Evolutionary conservation across 225 moss, liverwort and hornwort species (phyloP).

Genomic region (Straminergon stramineum): DNA sequence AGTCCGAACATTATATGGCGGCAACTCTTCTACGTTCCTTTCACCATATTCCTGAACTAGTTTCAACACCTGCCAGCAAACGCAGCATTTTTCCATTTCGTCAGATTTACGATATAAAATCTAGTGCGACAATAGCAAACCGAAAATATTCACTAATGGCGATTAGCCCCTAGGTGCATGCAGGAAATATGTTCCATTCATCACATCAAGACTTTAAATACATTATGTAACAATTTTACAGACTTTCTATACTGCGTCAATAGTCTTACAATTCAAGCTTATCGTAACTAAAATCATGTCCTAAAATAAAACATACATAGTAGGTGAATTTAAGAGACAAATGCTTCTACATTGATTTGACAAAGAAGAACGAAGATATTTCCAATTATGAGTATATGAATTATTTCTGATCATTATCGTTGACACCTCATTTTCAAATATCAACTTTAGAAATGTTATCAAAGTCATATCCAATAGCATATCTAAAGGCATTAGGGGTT

Average conservation of each 20-base stretch:
- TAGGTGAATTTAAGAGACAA: not conserved
- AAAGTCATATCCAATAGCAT: not conserved
- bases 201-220: not conserved
- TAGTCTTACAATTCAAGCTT: not conserved
- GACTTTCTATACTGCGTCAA: not conserved
- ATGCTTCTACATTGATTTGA: not conserved
- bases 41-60: conserved; percentile 62
- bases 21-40: conserved; percentile 44
- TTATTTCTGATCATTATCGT: not conserved
- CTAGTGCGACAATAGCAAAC: not conserved
- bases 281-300: not conserved
- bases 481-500: too few relatives aligned
- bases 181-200: not conserved
- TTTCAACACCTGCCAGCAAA: conserved; percentile 59
- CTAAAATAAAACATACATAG: not conserved
- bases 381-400: not conserved
- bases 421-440: not conserved
- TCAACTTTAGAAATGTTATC: not conserved
- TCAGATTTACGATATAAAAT: not conserved
- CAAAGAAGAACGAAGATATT: not conserved
- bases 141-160: not conserved
- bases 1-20: conserved; percentile 62
- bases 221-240: not conserved
- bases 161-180: not conserved
- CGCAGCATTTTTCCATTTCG: not conserved